These are phyloP conservation scores for Plasmodiophora brassicae DNA, from an alignment of 208 protist genomes.

Conservation along the genomic window DNA sequence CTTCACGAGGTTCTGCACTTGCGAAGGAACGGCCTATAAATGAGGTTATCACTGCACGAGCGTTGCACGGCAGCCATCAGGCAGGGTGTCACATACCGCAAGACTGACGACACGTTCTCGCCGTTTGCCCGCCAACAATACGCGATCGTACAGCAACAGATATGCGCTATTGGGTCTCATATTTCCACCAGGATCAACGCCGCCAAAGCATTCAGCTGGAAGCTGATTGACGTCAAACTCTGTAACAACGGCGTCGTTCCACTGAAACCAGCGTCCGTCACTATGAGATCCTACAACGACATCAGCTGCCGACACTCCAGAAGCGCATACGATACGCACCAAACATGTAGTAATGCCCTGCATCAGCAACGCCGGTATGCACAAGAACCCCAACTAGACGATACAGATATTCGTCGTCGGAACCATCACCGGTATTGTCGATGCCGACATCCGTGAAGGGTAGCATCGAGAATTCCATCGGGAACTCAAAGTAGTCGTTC, in stretches of 20 bases:
- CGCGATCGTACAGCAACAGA: not conserved
- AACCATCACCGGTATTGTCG: not conserved
- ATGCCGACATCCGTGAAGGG: not conserved
- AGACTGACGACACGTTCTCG: not conserved
- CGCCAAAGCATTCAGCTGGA: not conserved
- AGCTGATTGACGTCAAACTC: not conserved
- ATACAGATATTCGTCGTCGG: not conserved
- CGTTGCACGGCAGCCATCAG: too few relatives aligned
- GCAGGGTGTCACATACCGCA: not conserved
- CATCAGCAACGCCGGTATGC: not conserved
- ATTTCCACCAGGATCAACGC: too few relatives aligned
- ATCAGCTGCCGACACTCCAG: not conserved
- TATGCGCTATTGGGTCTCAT: not conserved
- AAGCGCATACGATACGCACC: not conserved
- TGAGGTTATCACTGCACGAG: too few relatives aligned
- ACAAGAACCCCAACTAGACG: not conserved
- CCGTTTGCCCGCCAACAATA: not conserved
- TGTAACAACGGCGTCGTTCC: not conserved
- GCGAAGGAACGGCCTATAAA: too few relatives aligned
- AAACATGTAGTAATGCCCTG: not conserved
- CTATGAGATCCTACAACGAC: not conserved
- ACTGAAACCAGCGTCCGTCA: not conserved
- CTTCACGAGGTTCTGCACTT: not conserved
- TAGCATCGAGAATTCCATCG: not conserved
- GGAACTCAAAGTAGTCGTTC: not conserved